Percentiles rank a stretch among this genome's conserved stretches.
These are phyloP conservation scores for Dryas drummondii DNA, from an alignment of 306 rosid species.

Conservation along the genomic window DNA sequence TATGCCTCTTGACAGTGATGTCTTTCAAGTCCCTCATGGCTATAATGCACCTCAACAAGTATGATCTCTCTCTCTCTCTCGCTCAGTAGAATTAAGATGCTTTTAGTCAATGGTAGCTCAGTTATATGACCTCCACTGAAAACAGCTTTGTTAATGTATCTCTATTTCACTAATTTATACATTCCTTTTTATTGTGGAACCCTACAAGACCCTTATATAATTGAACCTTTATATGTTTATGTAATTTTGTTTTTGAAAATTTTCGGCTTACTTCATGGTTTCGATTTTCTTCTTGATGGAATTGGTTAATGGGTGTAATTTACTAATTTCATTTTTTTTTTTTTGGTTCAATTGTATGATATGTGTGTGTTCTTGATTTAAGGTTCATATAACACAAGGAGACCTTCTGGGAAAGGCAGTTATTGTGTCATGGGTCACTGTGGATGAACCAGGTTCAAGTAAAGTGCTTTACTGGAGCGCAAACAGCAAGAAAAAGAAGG, in stretches of 20 bases:
- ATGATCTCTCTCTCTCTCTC: background rate
- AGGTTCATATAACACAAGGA: conserved; percentile 82
- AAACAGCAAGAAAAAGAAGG: conserved; percentile 26
- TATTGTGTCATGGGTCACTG: conserved; percentile 63
- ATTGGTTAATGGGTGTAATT: background rate
- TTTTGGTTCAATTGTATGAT: background rate
- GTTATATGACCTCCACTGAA: no score
- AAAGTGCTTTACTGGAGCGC: conserved; percentile 52
- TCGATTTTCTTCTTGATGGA: background rate
- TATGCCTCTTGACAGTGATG: conserved; percentile 62
- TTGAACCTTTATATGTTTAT: background rate
- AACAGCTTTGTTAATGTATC: background rate
- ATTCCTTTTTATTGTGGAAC: background rate
- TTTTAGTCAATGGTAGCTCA: no score
- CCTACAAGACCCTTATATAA: background rate
- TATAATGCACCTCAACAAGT: conserved; percentile 69
- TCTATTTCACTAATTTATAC: background rate
- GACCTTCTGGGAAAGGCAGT: conserved; percentile 60
- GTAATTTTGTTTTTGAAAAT: background rate
- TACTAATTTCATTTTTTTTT: background rate
- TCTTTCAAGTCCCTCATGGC: conserved; percentile 47
- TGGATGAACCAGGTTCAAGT: conserved; percentile 49
- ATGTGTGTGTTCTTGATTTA: conserved; percentile 18
- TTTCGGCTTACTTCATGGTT: background rate
- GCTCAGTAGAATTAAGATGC: background rate